These are phyloP conservation scores for Metschnikowia kofuensis DNA, from an alignment of 805 yeast genomes.

Conservation along the genomic window DNA sequence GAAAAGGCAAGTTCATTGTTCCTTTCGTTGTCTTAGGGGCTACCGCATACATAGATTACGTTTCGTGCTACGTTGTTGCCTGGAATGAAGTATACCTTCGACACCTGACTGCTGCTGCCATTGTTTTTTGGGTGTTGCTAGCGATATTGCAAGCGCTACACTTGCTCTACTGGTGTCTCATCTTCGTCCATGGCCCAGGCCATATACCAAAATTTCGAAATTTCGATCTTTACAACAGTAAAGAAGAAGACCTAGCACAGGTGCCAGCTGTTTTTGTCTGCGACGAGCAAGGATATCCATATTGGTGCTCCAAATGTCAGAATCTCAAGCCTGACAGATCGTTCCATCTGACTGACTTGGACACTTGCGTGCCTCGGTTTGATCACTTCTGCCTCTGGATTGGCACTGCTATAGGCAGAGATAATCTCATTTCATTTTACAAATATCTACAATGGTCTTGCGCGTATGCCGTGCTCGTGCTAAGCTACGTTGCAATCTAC, in stretches of 20 bases:
- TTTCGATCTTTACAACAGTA: constrained; percentile 25
- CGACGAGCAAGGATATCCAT: constrained; percentile 70
- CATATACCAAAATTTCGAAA: constrained; percentile 34
- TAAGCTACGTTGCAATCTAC: constrained; percentile 24
- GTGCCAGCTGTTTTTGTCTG: constrained; percentile 65
- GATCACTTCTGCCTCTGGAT: constrained; percentile 86
- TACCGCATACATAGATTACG: constrained; percentile 13
- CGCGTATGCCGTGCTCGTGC: constrained; percentile 29
- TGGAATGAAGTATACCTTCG: constrained; percentile 11
- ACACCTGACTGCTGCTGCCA: constrained; percentile 12
- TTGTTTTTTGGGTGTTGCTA: constrained; percentile 14
- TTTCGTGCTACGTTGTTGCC: constrained; percentile 14
- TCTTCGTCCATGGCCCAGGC: constrained; percentile 61
- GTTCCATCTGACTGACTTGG: constrained; percentile 61
- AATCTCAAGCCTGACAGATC: constrained; percentile 64
- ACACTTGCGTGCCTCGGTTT: constrained; percentile 64
- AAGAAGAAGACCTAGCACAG: constrained; percentile 21
- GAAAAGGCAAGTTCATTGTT: constrained; percentile 1
- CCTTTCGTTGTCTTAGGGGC: constrained; percentile 8
- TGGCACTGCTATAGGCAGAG: constrained; percentile 67
- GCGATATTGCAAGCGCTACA: constrained; percentile 7
- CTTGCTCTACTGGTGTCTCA: constrained; percentile 41
- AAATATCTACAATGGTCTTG: constrained; percentile 45
- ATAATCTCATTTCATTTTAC: constrained; percentile 59
- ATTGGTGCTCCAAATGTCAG: constrained; percentile 68